Evolutionary conservation across 768 basidiomycete species (phyloP).

Genomic region (Amanita phalloides): DNA sequence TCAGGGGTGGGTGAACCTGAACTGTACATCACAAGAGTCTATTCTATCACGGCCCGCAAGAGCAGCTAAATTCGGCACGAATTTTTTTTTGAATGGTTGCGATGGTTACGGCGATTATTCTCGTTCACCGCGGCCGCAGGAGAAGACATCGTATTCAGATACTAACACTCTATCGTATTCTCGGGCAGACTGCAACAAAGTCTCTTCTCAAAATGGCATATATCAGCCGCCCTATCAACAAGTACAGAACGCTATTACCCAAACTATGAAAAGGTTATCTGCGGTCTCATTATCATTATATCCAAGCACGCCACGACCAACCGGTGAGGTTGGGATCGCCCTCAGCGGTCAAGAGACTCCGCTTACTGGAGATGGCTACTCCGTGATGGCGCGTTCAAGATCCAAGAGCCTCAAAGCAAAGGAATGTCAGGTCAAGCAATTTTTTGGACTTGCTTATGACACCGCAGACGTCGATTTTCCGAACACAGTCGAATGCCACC

Average conservation of each 20-base stretch:
- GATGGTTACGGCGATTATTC: not conserved
- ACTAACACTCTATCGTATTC: not conserved
- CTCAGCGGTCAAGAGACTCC: conserved; percentile 21
- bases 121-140: not conserved
- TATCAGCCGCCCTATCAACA: conserved; percentile 25
- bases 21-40: not conserved
- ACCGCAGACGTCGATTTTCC: conserved; percentile 42
- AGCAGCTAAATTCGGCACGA: not conserved
- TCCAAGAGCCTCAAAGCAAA: conserved; percentile 18
- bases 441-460: conserved; percentile 38
- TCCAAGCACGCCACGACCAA: conserved; percentile 27
- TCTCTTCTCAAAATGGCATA: conserved; percentile 10
- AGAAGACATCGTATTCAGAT: not conserved
- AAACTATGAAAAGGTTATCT: conserved; percentile 25
- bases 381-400: conserved; percentile 24
- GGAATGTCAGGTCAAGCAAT: conserved; percentile 19
- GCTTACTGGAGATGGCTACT: conserved; percentile 31
- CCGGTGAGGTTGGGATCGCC: conserved; percentile 22
- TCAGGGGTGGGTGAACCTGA: conserved; percentile 8
- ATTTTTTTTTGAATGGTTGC: not conserved
- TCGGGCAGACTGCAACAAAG: not conserved
- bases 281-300: conserved; percentile 38
- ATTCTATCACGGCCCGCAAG: not conserved
- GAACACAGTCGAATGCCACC: conserved; percentile 12
- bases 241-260: conserved; percentile 27